Percentiles rank a stretch among this genome's conserved stretches.
These are phyloP conservation scores for Cicer judaicum DNA, from an alignment of 306 rosid species.

Conservation along the genomic window DNA sequence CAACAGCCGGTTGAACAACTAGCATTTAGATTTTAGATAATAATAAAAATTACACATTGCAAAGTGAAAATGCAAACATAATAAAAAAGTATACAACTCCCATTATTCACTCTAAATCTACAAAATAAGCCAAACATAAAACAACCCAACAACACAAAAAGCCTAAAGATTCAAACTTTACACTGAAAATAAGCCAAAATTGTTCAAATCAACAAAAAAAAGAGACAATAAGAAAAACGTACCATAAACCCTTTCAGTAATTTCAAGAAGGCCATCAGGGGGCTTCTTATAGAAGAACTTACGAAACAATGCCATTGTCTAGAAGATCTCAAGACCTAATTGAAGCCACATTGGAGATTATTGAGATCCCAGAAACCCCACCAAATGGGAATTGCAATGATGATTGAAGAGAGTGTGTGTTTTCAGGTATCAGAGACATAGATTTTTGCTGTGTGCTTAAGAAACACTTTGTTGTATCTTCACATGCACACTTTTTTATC, in stretches of 20 bases:
- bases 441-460: conserved; percentile 76
- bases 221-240: conserved; percentile 48
- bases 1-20: conserved; percentile 29
- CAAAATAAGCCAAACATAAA: conserved; percentile 39
- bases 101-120: conserved; percentile 1
- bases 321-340: conserved; percentile 61
- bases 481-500: conserved; percentile 57
- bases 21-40: conserved; percentile 23
- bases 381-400: conserved; percentile 41
- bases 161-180: conserved; percentile 33
- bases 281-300: conserved; percentile 96
- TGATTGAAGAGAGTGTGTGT: conserved; percentile 61
- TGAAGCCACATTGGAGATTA: conserved; percentile 53
- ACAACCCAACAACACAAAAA: conserved; percentile 28
- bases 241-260: conserved; percentile 96
- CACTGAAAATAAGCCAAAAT: conserved; percentile 32
- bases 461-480: conserved; percentile 63
- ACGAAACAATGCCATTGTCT: conserved; percentile 84
- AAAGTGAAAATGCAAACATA: conserved; percentile 14
- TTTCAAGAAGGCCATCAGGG: conserved; percentile 95
- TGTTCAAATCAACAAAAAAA: conserved; percentile 36
- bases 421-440: conserved; percentile 63
- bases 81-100: conserved; percentile 6
- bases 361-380: conserved; percentile 52
- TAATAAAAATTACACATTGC: conserved; percentile 8